Conservation (phyloP, 2,329 filamentous ascomycete genomes). For the Neofusicoccum kwambonambiense region DNA sequence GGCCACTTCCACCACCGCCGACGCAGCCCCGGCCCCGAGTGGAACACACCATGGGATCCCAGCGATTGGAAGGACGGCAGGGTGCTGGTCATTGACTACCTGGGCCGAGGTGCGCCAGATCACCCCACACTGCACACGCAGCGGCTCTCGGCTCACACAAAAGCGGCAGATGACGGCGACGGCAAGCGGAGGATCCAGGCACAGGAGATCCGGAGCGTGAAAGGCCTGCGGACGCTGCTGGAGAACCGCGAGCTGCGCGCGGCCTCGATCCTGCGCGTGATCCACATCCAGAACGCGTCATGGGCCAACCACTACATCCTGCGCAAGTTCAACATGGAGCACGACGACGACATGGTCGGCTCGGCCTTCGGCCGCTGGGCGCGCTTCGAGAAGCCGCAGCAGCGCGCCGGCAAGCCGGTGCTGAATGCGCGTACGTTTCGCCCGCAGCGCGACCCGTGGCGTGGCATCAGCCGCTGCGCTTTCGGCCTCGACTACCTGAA, state of each 20-base stretch:
- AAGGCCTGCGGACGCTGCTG: slow-evolving; percentile 47
- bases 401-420: slow-evolving; percentile 52
- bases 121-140: not conserved
- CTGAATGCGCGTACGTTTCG: slow-evolving; percentile 52
- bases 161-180: slow-evolving; percentile 33
- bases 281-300: slow-evolving; percentile 54
- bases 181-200: slow-evolving; percentile 46
- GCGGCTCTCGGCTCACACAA: not conserved
- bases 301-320: slow-evolving; percentile 52
- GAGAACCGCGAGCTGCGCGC: slow-evolving; percentile 33
- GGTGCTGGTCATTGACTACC: slow-evolving; percentile 54
- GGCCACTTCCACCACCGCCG: slow-evolving; percentile 29
- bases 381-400: slow-evolving; percentile 46
- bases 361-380: slow-evolving; percentile 53
- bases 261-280: slow-evolving; percentile 39
- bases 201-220: slow-evolving; percentile 48
- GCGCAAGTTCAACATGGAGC: slow-evolving; percentile 54
- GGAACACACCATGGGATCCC: slow-evolving; percentile 25
- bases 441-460: slow-evolving; percentile 51
- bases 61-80: slow-evolving; percentile 43
- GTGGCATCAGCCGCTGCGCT: slow-evolving; percentile 48
- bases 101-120: slow-evolving; percentile 26
- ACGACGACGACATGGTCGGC: slow-evolving; percentile 47
- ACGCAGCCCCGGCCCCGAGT: slow-evolving; percentile 37
- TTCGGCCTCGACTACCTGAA: slow-evolving; percentile 56